Evolutionary conservation across 1,284 basidiomycete genomes (phyloP).

Genomic region (Malassezia dermatis): DNA sequence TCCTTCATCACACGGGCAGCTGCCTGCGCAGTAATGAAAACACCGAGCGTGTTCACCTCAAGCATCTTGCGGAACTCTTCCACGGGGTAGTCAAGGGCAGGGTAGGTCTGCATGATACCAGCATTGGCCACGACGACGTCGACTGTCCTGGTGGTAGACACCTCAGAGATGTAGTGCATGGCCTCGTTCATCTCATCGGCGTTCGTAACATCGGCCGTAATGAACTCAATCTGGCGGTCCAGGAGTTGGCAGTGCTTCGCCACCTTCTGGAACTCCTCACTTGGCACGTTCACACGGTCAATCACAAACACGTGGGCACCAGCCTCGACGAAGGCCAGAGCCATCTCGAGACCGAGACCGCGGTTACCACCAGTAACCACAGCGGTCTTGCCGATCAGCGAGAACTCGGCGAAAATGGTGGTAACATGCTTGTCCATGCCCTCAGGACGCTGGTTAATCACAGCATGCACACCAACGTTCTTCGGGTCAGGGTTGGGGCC

Average conservation of each 20-base stretch:
- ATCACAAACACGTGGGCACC: conserved; percentile 69
- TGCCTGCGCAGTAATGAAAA: conserved; percentile 66
- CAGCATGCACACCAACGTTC: conserved; percentile 45
- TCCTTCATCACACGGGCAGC: conserved; percentile 63
- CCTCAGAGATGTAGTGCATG: conserved; percentile 42
- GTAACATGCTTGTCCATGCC: conserved; percentile 38
- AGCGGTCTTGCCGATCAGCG: conserved; percentile 62
- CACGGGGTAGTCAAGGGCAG: conserved; percentile 62
- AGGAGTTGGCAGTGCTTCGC: conserved; percentile 51
- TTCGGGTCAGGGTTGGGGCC: conserved; percentile 38
- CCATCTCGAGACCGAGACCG: conserved; percentile 72
- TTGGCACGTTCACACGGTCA: conserved; percentile 60
- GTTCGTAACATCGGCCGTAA: conserved; percentile 53
- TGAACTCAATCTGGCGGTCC: conserved; percentile 57
- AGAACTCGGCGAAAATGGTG: conserved; percentile 61
- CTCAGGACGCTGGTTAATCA: conserved; percentile 35
- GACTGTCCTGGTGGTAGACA: conserved; percentile 53
- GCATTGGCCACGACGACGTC: conserved; percentile 68
- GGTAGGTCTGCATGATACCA: conserved; percentile 58
- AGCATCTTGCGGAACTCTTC: conserved; percentile 62
- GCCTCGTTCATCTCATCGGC: conserved; percentile 49
- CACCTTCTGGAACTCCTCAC: conserved; percentile 57
- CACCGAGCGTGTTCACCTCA: conserved; percentile 63
- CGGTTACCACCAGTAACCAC: conserved; percentile 58
- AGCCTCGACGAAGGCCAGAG: conserved; percentile 63